Conservation (phyloP, 139 green algal genomes). For the Coelastrella sp. region DNA sequence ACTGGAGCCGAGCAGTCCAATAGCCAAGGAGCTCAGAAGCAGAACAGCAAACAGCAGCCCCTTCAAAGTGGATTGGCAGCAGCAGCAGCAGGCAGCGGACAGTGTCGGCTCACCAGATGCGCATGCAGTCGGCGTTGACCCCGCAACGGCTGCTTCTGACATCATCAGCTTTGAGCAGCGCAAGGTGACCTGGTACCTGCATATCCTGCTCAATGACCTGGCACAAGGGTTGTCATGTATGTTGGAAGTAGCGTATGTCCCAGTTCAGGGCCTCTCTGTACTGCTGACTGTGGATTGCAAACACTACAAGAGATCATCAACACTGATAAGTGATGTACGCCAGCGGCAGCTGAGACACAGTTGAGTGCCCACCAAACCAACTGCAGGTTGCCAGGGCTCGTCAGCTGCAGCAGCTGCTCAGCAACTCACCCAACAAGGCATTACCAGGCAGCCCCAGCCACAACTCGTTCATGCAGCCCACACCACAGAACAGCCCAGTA, state of each 20-base stretch:
- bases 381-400: constrained; percentile 24
- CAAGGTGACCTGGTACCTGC: constrained; percentile 1
- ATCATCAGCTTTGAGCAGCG: constrained; percentile 37
- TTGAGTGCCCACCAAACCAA: background rate
- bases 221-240: too few relatives aligned
- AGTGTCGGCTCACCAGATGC: too few relatives aligned
- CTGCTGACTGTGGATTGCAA: background rate
- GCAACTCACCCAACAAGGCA: background rate
- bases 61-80: constrained; percentile 24
- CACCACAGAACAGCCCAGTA: background rate
- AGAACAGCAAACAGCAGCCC: constrained; percentile 36
- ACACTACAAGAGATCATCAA: too few relatives aligned
- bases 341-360: too few relatives aligned
- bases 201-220: background rate
- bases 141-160: constrained; percentile 24
- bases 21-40: constrained; percentile 60
- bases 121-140: background rate
- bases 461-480: background rate
- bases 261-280: background rate
- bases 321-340: too few relatives aligned
- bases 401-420: constrained; percentile 1
- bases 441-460: background rate
- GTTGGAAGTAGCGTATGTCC: too few relatives aligned
- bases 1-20: constrained; percentile 50
- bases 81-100: constrained; percentile 10